Base-by-base conservation (phyloP, 192 early-diverging fungal genomes). In the Entomortierella chlamydospora region DNA sequence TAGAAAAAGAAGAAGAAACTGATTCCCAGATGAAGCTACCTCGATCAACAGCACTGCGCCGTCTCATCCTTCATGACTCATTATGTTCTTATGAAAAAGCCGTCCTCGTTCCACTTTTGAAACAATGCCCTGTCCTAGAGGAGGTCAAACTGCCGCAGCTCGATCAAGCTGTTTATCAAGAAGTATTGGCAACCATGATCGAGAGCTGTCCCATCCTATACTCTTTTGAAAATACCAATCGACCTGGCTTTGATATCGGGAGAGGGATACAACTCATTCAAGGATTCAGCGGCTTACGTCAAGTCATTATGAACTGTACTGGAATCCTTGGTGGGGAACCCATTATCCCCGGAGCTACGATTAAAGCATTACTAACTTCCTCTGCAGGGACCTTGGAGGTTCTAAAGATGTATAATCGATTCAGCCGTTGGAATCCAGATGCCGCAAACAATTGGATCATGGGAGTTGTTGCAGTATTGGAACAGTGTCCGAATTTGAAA, bases 401-500 rank as follows among this genome's bases (percentile, higher is more conserved):
- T 7, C 26, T 54, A 23, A 22, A 28, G 26, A 25, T 54, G 12
- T 25, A 25, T 12, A 23, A 25, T 12, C n/a, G 26, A 13, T 25
- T 54, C 23, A 25, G 52, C 4, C 52, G 12, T 37, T 37, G 34
- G 34, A 37, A 37, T 37, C 34, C 34, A 37, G 34, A 37, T 37
- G 10, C 10, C 34, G 10, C 34, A 37, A 10, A 7, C 34, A 37
- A 37, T 13, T 54, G 23, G 52, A 28, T 29, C 23, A 13, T 13
- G 26, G 52, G 52, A 12, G 52, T 54, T 12, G 52, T 54, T 22
- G 26, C 11, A 3, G 23, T 54, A 2, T 13, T 54, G 52, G 23
- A 54, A 26, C 52, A 54, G 4, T 54, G 52, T 54, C 52, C 52
- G 6, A 54, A 54, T 26, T 54, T 54, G 52, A 28, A 54, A 23